phyloP scores from a whole-genome alignment of 768 basidiomycete genomes.

The Tricholoma terreum region DNA sequence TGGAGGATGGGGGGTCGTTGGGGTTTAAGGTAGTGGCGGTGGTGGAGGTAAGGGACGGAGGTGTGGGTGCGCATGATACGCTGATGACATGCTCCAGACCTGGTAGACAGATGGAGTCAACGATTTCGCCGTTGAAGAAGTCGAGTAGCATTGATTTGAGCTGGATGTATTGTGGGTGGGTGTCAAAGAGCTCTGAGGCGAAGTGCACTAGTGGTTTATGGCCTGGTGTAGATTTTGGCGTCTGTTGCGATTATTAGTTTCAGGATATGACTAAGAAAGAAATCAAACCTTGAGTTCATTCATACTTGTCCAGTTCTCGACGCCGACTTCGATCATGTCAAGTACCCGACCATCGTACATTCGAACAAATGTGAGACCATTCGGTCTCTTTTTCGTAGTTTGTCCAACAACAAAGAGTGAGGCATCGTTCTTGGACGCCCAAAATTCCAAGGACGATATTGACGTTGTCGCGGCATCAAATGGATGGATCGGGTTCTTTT shows the following conservation, averaged over 20 bases:
- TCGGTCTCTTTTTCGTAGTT: slow-evolving; percentile 91
- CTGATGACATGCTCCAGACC: slow-evolving; percentile 89
- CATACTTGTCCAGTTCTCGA: slow-evolving; percentile 80
- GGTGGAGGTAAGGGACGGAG: slow-evolving; percentile 48
- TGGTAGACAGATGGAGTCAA: slow-evolving; percentile 78
- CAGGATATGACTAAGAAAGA: not conserved
- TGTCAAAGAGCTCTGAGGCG: slow-evolving; percentile 91
- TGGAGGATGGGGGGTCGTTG: slow-evolving; percentile 32
- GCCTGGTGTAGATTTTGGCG: slow-evolving; percentile 84
- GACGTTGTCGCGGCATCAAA: slow-evolving; percentile 70
- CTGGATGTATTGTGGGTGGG: slow-evolving; percentile 88
- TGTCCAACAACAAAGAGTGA: slow-evolving; percentile 88
- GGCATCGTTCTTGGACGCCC: slow-evolving; percentile 92
- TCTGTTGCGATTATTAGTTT: slow-evolving; percentile 42
- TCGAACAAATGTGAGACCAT: slow-evolving; percentile 80
- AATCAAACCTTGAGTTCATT: slow-evolving; percentile 72
- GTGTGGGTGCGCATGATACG: slow-evolving; percentile 68
- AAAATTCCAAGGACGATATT: slow-evolving; percentile 78
- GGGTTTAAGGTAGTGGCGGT: slow-evolving; percentile 25
- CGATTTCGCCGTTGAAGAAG: slow-evolving; percentile 85
- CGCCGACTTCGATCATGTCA: slow-evolving; percentile 94
- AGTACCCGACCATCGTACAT: slow-evolving; percentile 84
- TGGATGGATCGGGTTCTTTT: slow-evolving; percentile 88
- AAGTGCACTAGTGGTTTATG: slow-evolving; percentile 94
- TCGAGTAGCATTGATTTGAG: slow-evolving; percentile 89